Base-by-base conservation (phyloP, 2,329 filamentous ascomycete genomes). In the Neofusicoccum ribis region DNA sequence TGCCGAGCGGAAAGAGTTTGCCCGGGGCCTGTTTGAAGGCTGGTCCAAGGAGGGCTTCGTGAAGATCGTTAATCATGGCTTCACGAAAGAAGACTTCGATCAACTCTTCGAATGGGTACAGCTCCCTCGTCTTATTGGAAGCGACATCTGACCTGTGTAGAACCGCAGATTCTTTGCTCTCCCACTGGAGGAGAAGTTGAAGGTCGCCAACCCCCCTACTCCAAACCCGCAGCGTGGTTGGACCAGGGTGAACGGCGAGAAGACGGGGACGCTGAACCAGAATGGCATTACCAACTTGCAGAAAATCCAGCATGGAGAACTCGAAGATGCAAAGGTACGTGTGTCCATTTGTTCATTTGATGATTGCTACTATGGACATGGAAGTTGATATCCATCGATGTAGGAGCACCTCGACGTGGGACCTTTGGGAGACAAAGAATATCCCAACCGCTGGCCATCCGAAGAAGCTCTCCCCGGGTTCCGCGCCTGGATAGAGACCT, bases 381-480 rank as follows among this genome's bases (percentile, higher is more conserved):
- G 6, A 37, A 41, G 27, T 49, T n/a, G 44, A 60, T 12, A 14
- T 31, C 27, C 5, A n/a, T 9, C 39, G 59, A 68, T 67, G 66
- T 76, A 78, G 67, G 75, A 77, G 64, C 72, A 69, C n/a, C 76
- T 72, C 54, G 74, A 78, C 56, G 68, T 49, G 58, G 75, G 75
- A 5, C 75, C 76, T 58, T 17, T 65, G 1, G 58, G 64, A 27
- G 75, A 77, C 47, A 36, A 46, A 2, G 15, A 65, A 2, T 74
- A 76, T 59, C 75, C 75, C 4, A 81, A 80, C 67, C 77, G 80
- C 59, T 82, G 79, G 79, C 69, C 73, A 0, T 73, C 77, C 0
- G 77, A 79, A 6, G 68, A 73, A 2, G 68, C 68, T 8, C 69
- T 81, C 4, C 77, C 77, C 0, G 78, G 79, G 1, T 81, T 81